Percentiles rank a stretch among this genome's conserved stretches.
These are phyloP conservation scores for Pterocarpus macrocarpus DNA, from an alignment of 306 rosid genomes.

Conservation along the genomic window DNA sequence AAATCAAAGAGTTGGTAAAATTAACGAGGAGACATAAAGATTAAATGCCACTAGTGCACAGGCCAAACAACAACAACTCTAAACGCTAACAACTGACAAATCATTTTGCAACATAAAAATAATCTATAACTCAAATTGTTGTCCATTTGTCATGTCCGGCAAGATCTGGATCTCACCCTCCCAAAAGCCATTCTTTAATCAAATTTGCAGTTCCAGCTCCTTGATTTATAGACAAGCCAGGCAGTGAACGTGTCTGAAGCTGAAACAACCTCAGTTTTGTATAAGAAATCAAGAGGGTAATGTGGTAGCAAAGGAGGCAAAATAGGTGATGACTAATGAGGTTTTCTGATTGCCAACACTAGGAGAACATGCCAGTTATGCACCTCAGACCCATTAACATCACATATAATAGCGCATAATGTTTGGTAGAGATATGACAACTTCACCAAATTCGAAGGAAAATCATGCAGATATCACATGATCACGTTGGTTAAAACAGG, in stretches of 20 bases:
- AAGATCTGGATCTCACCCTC: constrained; percentile 11
- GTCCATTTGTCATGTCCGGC: constrained; percentile 34
- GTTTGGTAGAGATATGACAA: constrained; percentile 58
- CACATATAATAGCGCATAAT: constrained; percentile 37
- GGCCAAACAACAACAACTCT: background rate
- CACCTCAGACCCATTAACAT: constrained; percentile 15
- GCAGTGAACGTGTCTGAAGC: constrained; percentile 15
- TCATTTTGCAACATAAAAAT: background rate
- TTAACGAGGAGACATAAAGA: constrained; percentile 34
- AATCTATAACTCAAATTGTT: constrained; percentile 15
- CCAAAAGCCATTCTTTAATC: constrained; percentile 18
- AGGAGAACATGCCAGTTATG: constrained; percentile 42
- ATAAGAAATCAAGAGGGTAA: constrained; percentile 26
- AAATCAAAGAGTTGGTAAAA: background rate
- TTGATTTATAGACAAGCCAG: constrained; percentile 44
- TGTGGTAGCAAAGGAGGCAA: constrained; percentile 60
- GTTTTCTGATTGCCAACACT: constrained; percentile 42
- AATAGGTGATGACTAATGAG: constrained; percentile 43
- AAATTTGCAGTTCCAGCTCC: constrained; percentile 35
- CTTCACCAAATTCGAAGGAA: constrained; percentile 34
- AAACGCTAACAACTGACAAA: background rate
- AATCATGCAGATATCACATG: constrained; percentile 54
- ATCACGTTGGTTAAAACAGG: constrained; percentile 24
- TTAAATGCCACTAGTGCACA: constrained; percentile 54
- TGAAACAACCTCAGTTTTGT: constrained; percentile 8